Conservation (phyloP, 305 asterid genomes). For the Fraxinus platypoda region DNA sequence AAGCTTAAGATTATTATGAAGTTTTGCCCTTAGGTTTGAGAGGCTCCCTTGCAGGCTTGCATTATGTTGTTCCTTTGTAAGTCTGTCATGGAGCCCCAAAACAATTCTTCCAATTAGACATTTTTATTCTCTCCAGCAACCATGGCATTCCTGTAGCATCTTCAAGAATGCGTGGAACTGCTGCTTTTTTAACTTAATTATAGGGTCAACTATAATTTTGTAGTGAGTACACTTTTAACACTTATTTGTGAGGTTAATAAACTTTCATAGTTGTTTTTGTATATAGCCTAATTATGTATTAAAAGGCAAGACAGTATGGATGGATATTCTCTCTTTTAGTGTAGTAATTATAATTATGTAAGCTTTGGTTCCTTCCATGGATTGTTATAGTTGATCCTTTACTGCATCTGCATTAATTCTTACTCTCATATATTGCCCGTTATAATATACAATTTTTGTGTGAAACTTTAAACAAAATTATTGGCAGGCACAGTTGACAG, state of each 20-base stretch:
- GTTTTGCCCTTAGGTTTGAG: background rate
- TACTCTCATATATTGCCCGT: background rate
- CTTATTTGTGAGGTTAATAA: background rate
- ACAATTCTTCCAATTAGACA: background rate
- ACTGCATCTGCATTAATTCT: background rate
- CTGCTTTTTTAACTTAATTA: background rate
- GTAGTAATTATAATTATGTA: background rate
- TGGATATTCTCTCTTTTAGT: background rate
- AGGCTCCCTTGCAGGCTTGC: background rate
- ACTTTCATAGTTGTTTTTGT: background rate
- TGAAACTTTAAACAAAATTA: conserved; percentile 9
- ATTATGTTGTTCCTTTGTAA: background rate
- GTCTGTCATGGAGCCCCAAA: background rate
- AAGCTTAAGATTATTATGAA: background rate
- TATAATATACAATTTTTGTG: background rate
- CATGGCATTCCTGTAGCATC: background rate
- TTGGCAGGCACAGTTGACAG: conserved; percentile 49
- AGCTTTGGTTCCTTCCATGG: background rate
- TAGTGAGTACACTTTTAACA: background rate
- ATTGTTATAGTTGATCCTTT: background rate
- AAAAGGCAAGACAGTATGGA: background rate
- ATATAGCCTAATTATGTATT: background rate
- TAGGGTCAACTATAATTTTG: background rate
- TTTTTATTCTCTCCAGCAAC: background rate
- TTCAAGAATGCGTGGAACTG: background rate